Evolutionary conservation across 805 yeast species (phyloP).

Genomic region (Hanseniaspora taiwanica): DNA sequence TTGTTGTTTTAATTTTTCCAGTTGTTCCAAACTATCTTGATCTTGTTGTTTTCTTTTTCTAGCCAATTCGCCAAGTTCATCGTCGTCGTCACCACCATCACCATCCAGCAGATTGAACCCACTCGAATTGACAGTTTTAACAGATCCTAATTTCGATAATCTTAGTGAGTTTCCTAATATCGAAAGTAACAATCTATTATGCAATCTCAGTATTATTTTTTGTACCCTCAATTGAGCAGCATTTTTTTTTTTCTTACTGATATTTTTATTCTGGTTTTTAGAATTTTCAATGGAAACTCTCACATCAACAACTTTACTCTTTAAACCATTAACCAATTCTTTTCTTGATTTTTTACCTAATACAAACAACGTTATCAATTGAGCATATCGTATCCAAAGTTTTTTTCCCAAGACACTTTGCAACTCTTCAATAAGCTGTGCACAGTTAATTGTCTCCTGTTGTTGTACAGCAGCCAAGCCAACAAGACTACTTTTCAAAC

Average conservation of each 20-base stretch:
- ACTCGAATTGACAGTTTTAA: no score
- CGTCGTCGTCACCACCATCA: not conserved
- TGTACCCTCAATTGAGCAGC: not conserved
- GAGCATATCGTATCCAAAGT: slow-evolving; percentile 75
- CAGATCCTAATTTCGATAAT: slow-evolving; percentile 2
- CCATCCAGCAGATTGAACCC: not conserved
- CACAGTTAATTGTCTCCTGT: not conserved
- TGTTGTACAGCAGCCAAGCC: no score
- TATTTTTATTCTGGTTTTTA: slow-evolving; percentile 1
- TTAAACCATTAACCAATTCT: slow-evolving; percentile 7
- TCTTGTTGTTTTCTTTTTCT: not conserved
- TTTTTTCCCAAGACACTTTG: slow-evolving; percentile 40
- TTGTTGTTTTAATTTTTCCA: slow-evolving; percentile 31
- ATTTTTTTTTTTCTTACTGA: slow-evolving; percentile 1
- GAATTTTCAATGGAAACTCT: no score
- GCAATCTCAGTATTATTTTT: slow-evolving; percentile 32
- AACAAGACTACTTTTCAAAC: no score
- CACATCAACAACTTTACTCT: no score
- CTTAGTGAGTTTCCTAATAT: slow-evolving; percentile 69
- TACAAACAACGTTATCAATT: slow-evolving; percentile 58
- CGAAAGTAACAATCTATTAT: slow-evolving; percentile 70
- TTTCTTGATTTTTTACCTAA: slow-evolving; percentile 57
- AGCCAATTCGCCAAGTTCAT: not conserved
- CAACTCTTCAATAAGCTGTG: not conserved
- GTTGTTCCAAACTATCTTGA: not conserved